phyloP scores from a whole-genome alignment of 176 grass and related monocot genomes.

The Oryza glaberrima region DNA sequence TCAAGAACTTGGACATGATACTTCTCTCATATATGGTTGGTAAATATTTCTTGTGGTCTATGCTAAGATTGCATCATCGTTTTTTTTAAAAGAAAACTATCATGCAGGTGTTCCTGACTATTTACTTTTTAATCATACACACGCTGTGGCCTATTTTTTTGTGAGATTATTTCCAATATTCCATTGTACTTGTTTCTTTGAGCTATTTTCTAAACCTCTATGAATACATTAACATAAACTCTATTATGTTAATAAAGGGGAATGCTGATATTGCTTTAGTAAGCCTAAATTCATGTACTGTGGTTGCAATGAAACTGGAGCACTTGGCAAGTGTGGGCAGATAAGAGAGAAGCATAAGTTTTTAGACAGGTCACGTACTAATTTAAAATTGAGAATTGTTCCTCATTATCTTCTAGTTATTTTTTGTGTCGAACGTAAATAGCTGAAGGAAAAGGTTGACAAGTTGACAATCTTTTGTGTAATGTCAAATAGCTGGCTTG shows the following conservation, averaged over 20 bases:
- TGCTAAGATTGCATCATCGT: conserved; percentile 2
- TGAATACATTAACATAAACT: background rate
- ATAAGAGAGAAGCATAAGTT: background rate
- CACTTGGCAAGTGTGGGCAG: background rate
- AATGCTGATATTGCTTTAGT: background rate
- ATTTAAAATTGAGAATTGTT: too few species aligned
- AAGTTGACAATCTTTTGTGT: background rate
- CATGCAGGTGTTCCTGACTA: background rate
- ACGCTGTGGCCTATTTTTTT: background rate
- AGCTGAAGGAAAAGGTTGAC: too few species aligned
- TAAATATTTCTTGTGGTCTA: conserved; percentile 51
- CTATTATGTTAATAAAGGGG: background rate
- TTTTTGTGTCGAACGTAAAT: too few species aligned
- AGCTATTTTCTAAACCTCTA: background rate
- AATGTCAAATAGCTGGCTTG: background rate
- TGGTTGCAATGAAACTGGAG: background rate
- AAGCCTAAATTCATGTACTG: background rate
- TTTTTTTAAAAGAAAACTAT: background rate
- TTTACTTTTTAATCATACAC: background rate
- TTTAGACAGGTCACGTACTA: background rate
- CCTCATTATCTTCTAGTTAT: too few species aligned
- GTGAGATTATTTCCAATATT: conserved; percentile 7
- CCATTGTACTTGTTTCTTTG: background rate
- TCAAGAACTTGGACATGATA: conserved; percentile 90
- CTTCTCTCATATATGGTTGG: conserved; percentile 87